Conservation (phyloP, 495 filamentous ascomycete species). For the Podospora pseudocomata region DNA sequence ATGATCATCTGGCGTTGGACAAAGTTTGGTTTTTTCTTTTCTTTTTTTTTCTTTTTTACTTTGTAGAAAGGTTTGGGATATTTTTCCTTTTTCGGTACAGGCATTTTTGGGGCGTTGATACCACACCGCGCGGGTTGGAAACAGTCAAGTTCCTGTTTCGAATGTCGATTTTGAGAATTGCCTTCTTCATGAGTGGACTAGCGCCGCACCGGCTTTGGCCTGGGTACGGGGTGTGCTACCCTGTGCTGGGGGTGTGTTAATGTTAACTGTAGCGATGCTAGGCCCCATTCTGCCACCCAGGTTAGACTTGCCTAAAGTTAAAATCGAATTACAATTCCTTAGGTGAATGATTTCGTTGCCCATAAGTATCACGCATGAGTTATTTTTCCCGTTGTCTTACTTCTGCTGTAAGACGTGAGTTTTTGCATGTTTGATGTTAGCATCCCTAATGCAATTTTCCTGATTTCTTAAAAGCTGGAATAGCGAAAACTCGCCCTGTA, state of each 20-base stretch:
- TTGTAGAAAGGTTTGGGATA: neutral
- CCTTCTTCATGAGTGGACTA: neutral
- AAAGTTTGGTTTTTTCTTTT: neutral
- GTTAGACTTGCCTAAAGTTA: neutral
- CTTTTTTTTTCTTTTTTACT: neutral
- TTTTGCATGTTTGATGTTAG: no score
- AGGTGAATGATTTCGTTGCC: no score
- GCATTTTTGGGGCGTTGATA: constrained; percentile 4
- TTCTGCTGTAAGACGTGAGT: no score
- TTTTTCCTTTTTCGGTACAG: neutral
- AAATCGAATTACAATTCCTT: neutral
- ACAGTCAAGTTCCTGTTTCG: neutral
- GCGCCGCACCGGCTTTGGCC: neutral
- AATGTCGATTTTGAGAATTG: constrained; percentile 5
- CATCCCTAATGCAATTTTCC: no score
- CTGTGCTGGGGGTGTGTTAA: neutral
- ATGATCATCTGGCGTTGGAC: constrained; percentile 2
- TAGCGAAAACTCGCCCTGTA: no score
- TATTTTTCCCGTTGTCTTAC: no score
- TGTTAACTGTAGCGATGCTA: neutral
- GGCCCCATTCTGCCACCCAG: neutral
- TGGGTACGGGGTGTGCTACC: neutral
- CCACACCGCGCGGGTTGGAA: neutral
- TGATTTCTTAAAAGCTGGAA: no score
- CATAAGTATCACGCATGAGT: no score